Evolutionary conservation across 768 basidiomycete species (phyloP), one percentile per base, ranked within the genome.

Genomic region (Tulasnella sp.): DNA sequence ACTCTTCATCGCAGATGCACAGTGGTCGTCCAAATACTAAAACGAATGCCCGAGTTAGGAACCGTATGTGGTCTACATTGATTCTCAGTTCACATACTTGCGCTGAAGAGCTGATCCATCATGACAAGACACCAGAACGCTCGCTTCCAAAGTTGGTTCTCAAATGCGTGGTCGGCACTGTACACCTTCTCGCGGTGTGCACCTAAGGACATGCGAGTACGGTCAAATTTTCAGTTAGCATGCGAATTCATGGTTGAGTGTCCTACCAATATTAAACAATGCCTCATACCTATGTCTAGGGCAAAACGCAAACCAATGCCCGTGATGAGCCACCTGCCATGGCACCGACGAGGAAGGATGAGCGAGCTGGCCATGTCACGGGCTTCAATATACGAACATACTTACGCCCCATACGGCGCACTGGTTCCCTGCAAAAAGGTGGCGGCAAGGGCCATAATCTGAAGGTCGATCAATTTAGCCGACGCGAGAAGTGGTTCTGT

Each of bases 71-170:
- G 43, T 66, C 65, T 24, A 69, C 57, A 49, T 38, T 75, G n/a
- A 38, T 38, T 7, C 7, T 15, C 15, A 38, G 34, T 38, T 5
- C 5, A 38, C 34, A 15, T 38, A 38, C 34, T 38, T 5, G 34
- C 34, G 34, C 34, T 38, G 34, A 38, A 38, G 15, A 38, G 34
- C 34, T 38, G 34, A 38, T 38, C 34, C 34, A 38, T 38, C 15
- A 38, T 15, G 5, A 38, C 34, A 15, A 38, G 34, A 15, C 34
- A 78, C 85, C 85, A 88, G 66, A 89, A 87, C 0, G 81, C 81
- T 24, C 89, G 79, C 66, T 85, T 85, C 80, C 84, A 86, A n/a
- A 84, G 73, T 67, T 91, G 87, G 55, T 83, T 77, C 63, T 87
- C 83, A 3, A 71, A 53, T 0, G 53, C 76, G 62, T 64, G 74